These are phyloP conservation scores for Kwoniella shivajii DNA, from an alignment of 1,284 basidiomycete genomes.

Conservation along the genomic window DNA sequence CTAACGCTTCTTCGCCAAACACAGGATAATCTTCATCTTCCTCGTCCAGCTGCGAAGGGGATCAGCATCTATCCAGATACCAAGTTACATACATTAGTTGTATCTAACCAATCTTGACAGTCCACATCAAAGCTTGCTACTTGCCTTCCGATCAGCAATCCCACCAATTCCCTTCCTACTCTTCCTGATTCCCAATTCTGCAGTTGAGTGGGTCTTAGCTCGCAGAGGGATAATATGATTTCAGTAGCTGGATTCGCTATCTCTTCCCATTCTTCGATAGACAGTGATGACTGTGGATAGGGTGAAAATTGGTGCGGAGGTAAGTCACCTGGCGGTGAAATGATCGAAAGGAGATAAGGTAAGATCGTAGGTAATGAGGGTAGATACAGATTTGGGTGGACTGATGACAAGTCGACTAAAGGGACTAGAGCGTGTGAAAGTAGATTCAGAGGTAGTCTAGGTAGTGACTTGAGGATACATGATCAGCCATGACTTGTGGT, in stretches of 20 bases:
- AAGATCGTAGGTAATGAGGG: conserved; percentile 66
- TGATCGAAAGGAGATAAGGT: conserved; percentile 59
- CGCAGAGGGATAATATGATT: conserved; percentile 42
- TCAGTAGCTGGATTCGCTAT: conserved; percentile 59
- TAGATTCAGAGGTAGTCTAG: conserved; percentile 27
- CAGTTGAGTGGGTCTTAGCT: conserved; percentile 30
- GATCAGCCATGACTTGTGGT: neutral
- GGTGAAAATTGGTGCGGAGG: conserved; percentile 30
- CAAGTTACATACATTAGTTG: conserved; percentile 62
- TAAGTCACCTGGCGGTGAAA: conserved; percentile 32
- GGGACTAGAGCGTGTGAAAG: conserved; percentile 58
- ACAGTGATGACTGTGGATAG: conserved; percentile 30
- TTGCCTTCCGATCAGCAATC: conserved; percentile 37
- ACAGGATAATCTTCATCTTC: conserved; percentile 74
- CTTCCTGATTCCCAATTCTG: conserved; percentile 33
- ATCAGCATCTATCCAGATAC: neutral
- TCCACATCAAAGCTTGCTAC: conserved; percentile 56
- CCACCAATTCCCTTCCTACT: conserved; percentile 34
- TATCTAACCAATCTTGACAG: conserved; percentile 66
- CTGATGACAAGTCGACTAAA: conserved; percentile 69
- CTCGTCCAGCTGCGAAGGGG: conserved; percentile 59
- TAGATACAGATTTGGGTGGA: conserved; percentile 67
- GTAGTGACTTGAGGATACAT: conserved; percentile 16
- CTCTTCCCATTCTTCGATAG: conserved; percentile 75
- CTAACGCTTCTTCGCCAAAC: conserved; percentile 74